Base-by-base conservation (phyloP, 2,329 filamentous ascomycete species). In the Botrytis tulipae region DNA sequence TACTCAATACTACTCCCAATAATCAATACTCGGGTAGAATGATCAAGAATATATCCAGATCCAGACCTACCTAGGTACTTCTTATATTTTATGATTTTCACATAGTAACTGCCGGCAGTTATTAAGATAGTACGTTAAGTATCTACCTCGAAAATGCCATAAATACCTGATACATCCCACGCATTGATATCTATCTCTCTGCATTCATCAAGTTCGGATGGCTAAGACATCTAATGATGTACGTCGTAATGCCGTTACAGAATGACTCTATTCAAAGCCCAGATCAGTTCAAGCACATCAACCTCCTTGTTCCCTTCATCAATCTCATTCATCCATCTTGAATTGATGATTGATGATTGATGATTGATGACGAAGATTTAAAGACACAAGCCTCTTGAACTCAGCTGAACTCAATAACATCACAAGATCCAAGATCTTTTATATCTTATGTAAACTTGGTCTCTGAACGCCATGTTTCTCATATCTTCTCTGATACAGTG, bases 391-490 rank as follows among this genome's bases (percentile, higher is more conserved):
- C 32, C 25, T 46, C 66, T 29, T 40, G 48, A 40, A 29, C 40
- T 25, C 25, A 57, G 48, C 66, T 69, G 48, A 69, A 59, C 7
- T 35, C 40, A 40, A 69, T 18, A 29, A 20, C 22, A 69, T 69
- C 51, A 60, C 51, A 25, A 60, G 51, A 69, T 69, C 37, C 51
- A 25, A 35, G 37, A 59, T 57, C 37, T 63, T 63, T 29, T 6
- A 10, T 2, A 32, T 44, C 40, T 42, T 10, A 32, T 42, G 46
- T 59, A 44, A 46, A 70, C 51, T 46, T 40, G 51, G 37, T 22
- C 51, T 69, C 35, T 22, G n/a, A 70, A 42, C n/a, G 67, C 51
- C 67, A 46, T 70, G 51, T 70, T 70, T 60, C 37, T 32, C 22
- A 57, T 35, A 35, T 70, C 35, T 57, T 40, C 67, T 70, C 59